Evolutionary conservation across 2,329 filamentous ascomycete species (phyloP), one percentile per base, ranked within the genome.

Genomic region (Venturia effusa): DNA sequence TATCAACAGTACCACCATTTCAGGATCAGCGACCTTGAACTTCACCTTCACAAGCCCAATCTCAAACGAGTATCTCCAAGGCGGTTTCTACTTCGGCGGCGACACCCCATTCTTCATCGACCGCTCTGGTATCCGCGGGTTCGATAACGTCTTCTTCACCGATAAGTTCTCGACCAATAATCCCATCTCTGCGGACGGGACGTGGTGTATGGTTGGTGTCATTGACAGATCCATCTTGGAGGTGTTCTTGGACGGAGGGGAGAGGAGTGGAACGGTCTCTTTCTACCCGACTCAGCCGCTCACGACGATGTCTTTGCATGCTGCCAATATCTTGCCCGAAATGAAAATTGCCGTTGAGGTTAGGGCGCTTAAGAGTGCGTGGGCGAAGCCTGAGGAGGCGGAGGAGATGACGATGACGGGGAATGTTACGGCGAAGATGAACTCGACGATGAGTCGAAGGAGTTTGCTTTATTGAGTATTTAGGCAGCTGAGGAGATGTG

Each of bases 171-270:
- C 72, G 5, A 72, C 72, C 4, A 71, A 71, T 0, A 67, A 68
- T 0, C 65, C 72, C 1, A 70, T 71, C 54, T 66, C 70, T 24
- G 66, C 69, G 0, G 66, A 66, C 8, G 75, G 73, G 17, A 68
- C 69, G 0, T 79, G 76, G 71, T 67, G 68, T 65, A 70, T 85
- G 40, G 77, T 78, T 61, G 79, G 78, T 0, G 74, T 85, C 2
- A 74, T 84, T 4, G 83, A 86, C 68, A 74, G 81, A 5, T 79
- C 76, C 15, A 79, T 85, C 32, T 72, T 83, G 8, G 83, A 85
- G 69, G 72, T 84, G 2, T 84, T 84, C 67, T 64, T 84, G 34
- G 79, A 83, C 64, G 77, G 77, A 1, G 83, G 82, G 0, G 73
- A 80, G 62, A 76, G 79, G 61, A 76, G 74, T 39, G 83, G 73